Percentiles rank a stretch among this genome's conserved stretches.
phyloP scores from a whole-genome alignment of 768 basidiomycete genomes.

The Amylocystis lapponica region DNA sequence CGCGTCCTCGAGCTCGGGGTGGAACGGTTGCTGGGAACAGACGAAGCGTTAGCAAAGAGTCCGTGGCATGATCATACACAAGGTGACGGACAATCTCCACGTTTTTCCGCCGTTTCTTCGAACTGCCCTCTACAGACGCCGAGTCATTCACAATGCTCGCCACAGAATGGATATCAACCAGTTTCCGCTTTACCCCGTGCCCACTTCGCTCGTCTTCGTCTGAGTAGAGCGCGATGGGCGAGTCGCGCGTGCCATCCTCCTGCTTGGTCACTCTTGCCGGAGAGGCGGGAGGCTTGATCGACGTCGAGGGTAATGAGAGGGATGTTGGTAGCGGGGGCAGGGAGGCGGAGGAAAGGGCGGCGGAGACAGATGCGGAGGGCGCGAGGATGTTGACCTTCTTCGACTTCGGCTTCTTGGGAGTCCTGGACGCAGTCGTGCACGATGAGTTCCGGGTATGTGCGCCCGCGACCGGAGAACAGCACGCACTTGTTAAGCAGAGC shows the following conservation, averaged over 20 bases:
- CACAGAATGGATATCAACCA: constrained; percentile 7
- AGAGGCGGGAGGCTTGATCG: constrained; percentile 1
- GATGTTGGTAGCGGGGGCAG: constrained; percentile 13
- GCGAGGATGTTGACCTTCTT: constrained; percentile 40
- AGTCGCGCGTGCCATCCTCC: constrained; percentile 43
- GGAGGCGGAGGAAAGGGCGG: constrained; percentile 17
- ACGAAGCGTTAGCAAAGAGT: neutral
- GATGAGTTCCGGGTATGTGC: neutral
- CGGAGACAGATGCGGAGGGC: constrained; percentile 22
- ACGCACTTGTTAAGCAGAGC: constrained; percentile 68
- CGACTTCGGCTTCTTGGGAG: constrained; percentile 67
- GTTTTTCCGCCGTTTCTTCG: constrained; percentile 65
- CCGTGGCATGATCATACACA: neutral
- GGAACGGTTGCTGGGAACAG: constrained; percentile 52
- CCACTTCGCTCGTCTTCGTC: constrained; percentile 28
- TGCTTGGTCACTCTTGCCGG: constrained; percentile 21
- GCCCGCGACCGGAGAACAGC: constrained; percentile 19
- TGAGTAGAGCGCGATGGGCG: constrained; percentile 41
- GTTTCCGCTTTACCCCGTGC: constrained; percentile 22
- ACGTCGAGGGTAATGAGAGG: constrained; percentile 5
- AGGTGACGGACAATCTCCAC: constrained; percentile 51
- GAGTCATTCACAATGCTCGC: constrained; percentile 4
- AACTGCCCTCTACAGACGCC: constrained; percentile 5
- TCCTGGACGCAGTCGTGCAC: constrained; percentile 26
- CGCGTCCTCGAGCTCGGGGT: constrained; percentile 57